Percentiles rank a stretch among this genome's conserved stretches.
Conservation (phyloP, 2,329 filamentous ascomycete species). For the Alternaria postmessia region DNA sequence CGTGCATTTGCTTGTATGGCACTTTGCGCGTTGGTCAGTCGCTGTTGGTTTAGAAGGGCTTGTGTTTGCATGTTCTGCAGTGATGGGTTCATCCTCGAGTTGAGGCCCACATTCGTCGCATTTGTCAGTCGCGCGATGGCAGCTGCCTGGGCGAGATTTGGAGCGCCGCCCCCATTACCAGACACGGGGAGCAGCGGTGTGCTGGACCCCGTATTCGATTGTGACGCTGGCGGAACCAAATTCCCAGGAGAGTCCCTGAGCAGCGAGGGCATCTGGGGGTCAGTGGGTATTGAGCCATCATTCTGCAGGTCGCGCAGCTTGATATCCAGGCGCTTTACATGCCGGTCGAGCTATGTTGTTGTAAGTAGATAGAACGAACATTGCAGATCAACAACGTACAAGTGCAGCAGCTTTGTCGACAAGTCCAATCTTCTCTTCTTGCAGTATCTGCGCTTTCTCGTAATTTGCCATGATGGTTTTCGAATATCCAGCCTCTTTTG, state of each 20-base stretch:
- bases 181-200: slow-evolving; percentile 64
- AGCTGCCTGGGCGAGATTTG: slow-evolving; percentile 60
- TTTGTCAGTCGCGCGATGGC: slow-evolving; percentile 55
- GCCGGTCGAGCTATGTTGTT: slow-evolving; percentile 61
- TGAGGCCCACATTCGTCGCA: slow-evolving; percentile 47
- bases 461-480: slow-evolving; percentile 73
- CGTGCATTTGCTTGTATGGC: slow-evolving; percentile 43
- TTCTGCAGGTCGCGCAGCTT: slow-evolving; percentile 67
- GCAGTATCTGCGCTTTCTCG: slow-evolving; percentile 72
- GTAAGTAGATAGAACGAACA: slow-evolving; percentile 20
- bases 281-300: slow-evolving; percentile 66
- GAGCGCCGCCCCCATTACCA: slow-evolving; percentile 63
- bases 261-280: slow-evolving; percentile 67
- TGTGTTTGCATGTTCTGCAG: slow-evolving; percentile 50
- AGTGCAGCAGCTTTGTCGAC: slow-evolving; percentile 69
- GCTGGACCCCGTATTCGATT: slow-evolving; percentile 54
- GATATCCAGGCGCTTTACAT: slow-evolving; percentile 69
- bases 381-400: slow-evolving; percentile 54
- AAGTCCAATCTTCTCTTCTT: slow-evolving; percentile 77
- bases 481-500: slow-evolving; percentile 75
- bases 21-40: slow-evolving; percentile 46
- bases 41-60: slow-evolving; percentile 48
- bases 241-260: slow-evolving; percentile 59
- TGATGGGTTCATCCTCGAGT: slow-evolving; percentile 39
- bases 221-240: slow-evolving; percentile 58